These are phyloP conservation scores for Arxiozyma heterogenica DNA, from an alignment of 1,139 yeast species.

Conservation along the genomic window DNA sequence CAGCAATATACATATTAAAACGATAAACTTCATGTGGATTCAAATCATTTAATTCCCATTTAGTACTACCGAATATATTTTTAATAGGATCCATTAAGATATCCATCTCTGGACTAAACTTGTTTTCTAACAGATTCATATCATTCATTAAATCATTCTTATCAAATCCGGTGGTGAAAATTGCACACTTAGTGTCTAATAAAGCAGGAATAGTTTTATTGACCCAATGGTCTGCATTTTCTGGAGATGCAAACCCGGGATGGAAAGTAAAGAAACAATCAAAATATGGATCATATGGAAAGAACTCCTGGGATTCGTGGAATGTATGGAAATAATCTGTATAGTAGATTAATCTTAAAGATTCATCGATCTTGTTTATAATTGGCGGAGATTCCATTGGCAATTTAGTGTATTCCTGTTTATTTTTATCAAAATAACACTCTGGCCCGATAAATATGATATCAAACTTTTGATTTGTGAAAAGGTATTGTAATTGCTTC, in stretches of 20 bases:
- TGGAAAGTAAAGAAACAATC: slow-evolving; percentile 91
- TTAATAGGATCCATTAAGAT: slow-evolving; percentile 63
- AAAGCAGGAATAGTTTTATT: slow-evolving; percentile 74
- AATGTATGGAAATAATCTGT: slow-evolving; percentile 86
- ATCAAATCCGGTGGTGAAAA: slow-evolving; percentile 86
- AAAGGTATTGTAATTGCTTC: slow-evolving; percentile 83
- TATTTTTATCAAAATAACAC: slow-evolving; percentile 60
- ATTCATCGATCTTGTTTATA: slow-evolving; percentile 65
- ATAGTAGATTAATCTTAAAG: slow-evolving; percentile 69
- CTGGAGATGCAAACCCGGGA: slow-evolving; percentile 87
- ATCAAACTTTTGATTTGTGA: slow-evolving; percentile 77
- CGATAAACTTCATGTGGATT: slow-evolving; percentile 91
- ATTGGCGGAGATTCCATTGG: slow-evolving; percentile 37
- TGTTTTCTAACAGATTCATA: slow-evolving; percentile 56
- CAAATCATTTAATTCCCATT: slow-evolving; percentile 86
- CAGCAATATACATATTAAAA: slow-evolving; percentile 81
- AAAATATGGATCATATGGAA: slow-evolving; percentile 95
- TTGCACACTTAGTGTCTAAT: slow-evolving; percentile 86
- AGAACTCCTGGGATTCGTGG: slow-evolving; percentile 86
- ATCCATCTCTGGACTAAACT: slow-evolving; percentile 72
- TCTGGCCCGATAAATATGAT: slow-evolving; percentile 94
- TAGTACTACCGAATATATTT: slow-evolving; percentile 75
- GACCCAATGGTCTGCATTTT: slow-evolving; percentile 84
- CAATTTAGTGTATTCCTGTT: no score
- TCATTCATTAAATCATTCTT: slow-evolving; percentile 64